These are phyloP conservation scores for Helianthus tuberosus DNA, from an alignment of 129 eudicot genomes.

Conservation along the genomic window DNA sequence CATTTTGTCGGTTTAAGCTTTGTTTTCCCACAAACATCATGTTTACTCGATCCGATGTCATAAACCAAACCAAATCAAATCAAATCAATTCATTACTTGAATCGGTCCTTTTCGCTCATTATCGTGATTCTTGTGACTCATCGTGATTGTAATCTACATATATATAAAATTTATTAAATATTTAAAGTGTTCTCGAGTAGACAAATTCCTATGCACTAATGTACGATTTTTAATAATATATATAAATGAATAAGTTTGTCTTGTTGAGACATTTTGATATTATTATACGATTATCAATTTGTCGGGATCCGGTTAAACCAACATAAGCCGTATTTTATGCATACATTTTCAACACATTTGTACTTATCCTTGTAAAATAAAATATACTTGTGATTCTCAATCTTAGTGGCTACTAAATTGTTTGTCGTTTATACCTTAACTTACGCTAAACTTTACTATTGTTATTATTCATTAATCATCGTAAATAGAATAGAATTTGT, in stretches of 20 bases:
- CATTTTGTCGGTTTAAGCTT: neutral
- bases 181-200: neutral
- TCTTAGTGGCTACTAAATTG: conserved; percentile 34
- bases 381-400: conserved; percentile 27
- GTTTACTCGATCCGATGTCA: neutral
- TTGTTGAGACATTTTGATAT: conserved; percentile 11
- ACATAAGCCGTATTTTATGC: conserved; percentile 37
- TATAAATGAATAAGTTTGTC: conserved; percentile 22
- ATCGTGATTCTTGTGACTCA: neutral
- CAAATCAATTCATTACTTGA: neutral
- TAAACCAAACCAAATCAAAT: too few relatives aligned
- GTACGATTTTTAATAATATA: conserved; percentile 3
- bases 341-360: conserved; percentile 23
- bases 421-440: conserved; percentile 42
- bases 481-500: neutral
- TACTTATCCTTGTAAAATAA: conserved; percentile 22
- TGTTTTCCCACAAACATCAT: neutral
- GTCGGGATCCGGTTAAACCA: conserved; percentile 40
- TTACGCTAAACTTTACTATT: conserved; percentile 24
- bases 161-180: neutral
- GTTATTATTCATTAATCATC: neutral
- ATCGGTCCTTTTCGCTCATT: neutral
- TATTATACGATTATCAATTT: conserved; percentile 18
- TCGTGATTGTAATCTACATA: neutral
- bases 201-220: conserved; percentile 19